These are phyloP conservation scores for Rubroboletus satanas DNA, from an alignment of 768 basidiomycete species.

Conservation along the genomic window DNA sequence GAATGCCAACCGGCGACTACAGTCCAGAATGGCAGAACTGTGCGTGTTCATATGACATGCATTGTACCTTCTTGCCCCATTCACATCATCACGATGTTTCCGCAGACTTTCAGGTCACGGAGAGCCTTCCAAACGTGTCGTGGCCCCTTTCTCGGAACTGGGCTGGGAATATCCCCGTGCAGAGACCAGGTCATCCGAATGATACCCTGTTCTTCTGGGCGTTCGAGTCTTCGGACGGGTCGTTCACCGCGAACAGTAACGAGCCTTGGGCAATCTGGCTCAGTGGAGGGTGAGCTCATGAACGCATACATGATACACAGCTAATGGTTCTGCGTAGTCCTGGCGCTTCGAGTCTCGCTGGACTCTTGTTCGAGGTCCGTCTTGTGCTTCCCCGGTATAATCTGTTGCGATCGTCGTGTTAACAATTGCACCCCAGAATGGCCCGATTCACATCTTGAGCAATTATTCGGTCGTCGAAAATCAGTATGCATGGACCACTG, in stretches of 20 bases:
- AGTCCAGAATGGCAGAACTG: too few relatives aligned
- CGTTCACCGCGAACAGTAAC: neutral
- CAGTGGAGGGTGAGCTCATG: too few relatives aligned
- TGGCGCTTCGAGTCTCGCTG: too few relatives aligned
- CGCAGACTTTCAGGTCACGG: slow-evolving; percentile 55
- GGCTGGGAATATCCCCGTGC: neutral
- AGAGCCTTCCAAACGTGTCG: slow-evolving; percentile 52
- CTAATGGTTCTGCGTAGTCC: too few relatives aligned
- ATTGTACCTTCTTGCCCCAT: too few relatives aligned
- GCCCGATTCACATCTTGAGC: slow-evolving; percentile 54
- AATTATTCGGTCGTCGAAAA: slow-evolving; percentile 40
- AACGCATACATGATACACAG: too few relatives aligned
- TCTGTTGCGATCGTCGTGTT: neutral
- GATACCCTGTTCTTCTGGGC: neutral
- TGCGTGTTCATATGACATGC: too few relatives aligned
- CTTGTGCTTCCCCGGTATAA: too few relatives aligned
- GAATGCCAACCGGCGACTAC: too few relatives aligned
- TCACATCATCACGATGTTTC: neutral
- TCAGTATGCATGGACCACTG: too few relatives aligned
- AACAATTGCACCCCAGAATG: slow-evolving; percentile 43
- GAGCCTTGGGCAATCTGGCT: too few relatives aligned
- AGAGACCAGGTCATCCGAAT: neutral
- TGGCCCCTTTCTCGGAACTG: slow-evolving; percentile 29
- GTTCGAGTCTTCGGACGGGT: neutral
- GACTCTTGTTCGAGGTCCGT: too few relatives aligned